Evolutionary conservation across 148 eudicot species (phyloP), one percentile per base, ranked within the genome.

Genomic region (Pouteria glomerata): DNA sequence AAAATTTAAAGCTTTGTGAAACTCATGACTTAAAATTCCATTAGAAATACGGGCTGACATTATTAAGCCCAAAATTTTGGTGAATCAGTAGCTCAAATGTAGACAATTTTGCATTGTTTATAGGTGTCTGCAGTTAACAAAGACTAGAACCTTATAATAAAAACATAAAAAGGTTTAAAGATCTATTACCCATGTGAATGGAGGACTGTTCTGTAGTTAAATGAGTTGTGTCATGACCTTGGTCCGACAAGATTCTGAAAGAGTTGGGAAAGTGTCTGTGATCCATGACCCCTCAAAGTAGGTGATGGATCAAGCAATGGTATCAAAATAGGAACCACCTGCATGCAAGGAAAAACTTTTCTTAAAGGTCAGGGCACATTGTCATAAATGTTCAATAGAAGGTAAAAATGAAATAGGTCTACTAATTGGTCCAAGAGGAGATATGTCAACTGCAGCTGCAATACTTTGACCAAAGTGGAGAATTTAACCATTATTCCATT

Each of bases 131-230:
- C 15, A 69, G 33, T 7, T 8, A 19, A 7, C 26, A 55, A 10
- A 47, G 7, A 11, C 2, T 39, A 21, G 34, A 29, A 3, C 12
- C 37, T 27, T 45, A 27, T 50, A 30, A 37, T 34, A 12, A 21
- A 24, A 53, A 63, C 48, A 39, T 1, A 31, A 41, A 18, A 26
- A 30, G 24, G 4, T 27, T 14, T 18, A 31, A 60, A 6, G 34
- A 41, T 76, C 30, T 57, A 69, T 35, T 76, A 76, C 83, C 80
- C 58, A 66, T 62, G 26, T 58, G 71, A 41, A 35, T 48, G 69
- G 76, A 73, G 29, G 80, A 64, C 21, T 76, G 74, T 3, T 72
- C 69, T 37, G 71, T 64, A 8, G 71, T 29, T 63, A 50, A 35
- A 72, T 58, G 73, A 73, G 76, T 67, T 65, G 52, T 57, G 34